Conservation (phyloP, 2,329 filamentous ascomycete genomes). For the Onygenales sp. region DNA sequence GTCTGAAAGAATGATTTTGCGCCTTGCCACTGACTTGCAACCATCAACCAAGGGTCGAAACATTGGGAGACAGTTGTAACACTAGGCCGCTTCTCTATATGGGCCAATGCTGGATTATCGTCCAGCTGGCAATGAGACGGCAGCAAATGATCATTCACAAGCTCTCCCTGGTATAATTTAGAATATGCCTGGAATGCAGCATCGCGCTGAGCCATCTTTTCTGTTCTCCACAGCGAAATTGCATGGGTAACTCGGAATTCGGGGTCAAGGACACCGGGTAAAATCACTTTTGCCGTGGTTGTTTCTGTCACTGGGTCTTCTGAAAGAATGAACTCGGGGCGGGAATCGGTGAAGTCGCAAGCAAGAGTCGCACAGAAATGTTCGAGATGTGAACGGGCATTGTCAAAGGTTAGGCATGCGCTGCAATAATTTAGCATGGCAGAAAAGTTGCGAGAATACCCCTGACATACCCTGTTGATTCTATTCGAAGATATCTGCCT, state of each 20-base stretch:
- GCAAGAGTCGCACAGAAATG: constrained; percentile 67
- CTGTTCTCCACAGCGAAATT: constrained; percentile 53
- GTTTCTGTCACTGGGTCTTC: constrained; percentile 20
- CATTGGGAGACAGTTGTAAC: constrained; percentile 21
- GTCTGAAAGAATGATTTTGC: constrained; percentile 12
- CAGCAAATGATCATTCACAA: constrained; percentile 70
- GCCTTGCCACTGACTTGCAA: constrained; percentile 22
- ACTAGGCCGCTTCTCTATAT: constrained; percentile 18
- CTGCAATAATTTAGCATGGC: constrained; percentile 25
- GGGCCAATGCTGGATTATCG: constrained; percentile 26
- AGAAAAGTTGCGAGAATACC: constrained; percentile 8
- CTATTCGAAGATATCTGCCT: constrained; percentile 30
- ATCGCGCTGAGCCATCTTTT: constrained; percentile 67
- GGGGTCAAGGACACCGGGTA: constrained; percentile 62
- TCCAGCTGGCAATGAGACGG: constrained; percentile 40
- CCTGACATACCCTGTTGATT: constrained; percentile 31
- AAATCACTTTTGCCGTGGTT: constrained; percentile 49
- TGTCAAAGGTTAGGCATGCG: constrained; percentile 61
- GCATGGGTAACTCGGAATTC: constrained; percentile 48
- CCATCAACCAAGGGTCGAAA: constrained; percentile 28
- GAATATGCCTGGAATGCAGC: constrained; percentile 74
- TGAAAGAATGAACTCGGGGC: constrained; percentile 58
- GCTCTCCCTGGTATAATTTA: constrained; percentile 56
- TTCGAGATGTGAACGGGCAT: constrained; percentile 64
- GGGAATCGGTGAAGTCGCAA: constrained; percentile 51